A percentile compares a stretch with the other conserved stretches of the same genome.
Conservation (phyloP, 495 filamentous ascomycete species). For the Penicillium arizonense region DNA sequence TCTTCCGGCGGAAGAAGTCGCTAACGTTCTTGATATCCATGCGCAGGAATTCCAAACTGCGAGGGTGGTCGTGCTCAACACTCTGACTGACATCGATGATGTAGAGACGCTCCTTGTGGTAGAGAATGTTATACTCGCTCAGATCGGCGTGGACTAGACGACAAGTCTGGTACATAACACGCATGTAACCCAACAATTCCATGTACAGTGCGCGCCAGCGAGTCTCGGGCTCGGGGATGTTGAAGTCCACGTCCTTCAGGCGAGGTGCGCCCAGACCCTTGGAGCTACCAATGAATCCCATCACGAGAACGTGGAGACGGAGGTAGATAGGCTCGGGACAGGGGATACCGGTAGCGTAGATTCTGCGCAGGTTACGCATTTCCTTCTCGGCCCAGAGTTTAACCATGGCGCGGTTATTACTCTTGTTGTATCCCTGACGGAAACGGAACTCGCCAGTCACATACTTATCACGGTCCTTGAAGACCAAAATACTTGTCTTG, state of each 20-base stretch:
- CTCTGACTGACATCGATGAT: slow-evolving; percentile 97
- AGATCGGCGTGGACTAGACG: slow-evolving; percentile 91
- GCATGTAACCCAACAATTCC: slow-evolving; percentile 84
- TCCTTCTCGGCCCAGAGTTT: slow-evolving; percentile 99
- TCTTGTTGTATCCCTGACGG: slow-evolving; percentile 81
- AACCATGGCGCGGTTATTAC: slow-evolving; percentile 90
- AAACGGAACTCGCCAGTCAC: slow-evolving; percentile 90
- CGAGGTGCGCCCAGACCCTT: slow-evolving; percentile 85
- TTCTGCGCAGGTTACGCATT: slow-evolving; percentile 85
- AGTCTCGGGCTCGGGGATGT: slow-evolving; percentile 51
- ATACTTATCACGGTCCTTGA: slow-evolving; percentile 96
- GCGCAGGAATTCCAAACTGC: slow-evolving; percentile 84
- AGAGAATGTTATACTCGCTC: slow-evolving; percentile 95
- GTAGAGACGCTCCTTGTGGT: slow-evolving; percentile 77
- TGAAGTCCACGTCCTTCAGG: slow-evolving; percentile 70
- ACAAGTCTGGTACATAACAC: slow-evolving; percentile 86
- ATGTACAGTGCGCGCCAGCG: slow-evolving; percentile 77
- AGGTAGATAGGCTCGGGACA: slow-evolving; percentile 87
- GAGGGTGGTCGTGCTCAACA: slow-evolving; percentile 94
- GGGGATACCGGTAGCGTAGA: slow-evolving; percentile 79
- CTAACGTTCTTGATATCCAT: slow-evolving; percentile 97
- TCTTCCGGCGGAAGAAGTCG: slow-evolving; percentile 86
- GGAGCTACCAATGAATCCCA: slow-evolving; percentile 86
- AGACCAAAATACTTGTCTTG: slow-evolving; percentile 93
- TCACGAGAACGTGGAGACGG: slow-evolving; percentile 85